These are phyloP conservation scores for Termitomyces sp. DNA, from an alignment of 1,284 basidiomycete genomes.

Conservation along the genomic window DNA sequence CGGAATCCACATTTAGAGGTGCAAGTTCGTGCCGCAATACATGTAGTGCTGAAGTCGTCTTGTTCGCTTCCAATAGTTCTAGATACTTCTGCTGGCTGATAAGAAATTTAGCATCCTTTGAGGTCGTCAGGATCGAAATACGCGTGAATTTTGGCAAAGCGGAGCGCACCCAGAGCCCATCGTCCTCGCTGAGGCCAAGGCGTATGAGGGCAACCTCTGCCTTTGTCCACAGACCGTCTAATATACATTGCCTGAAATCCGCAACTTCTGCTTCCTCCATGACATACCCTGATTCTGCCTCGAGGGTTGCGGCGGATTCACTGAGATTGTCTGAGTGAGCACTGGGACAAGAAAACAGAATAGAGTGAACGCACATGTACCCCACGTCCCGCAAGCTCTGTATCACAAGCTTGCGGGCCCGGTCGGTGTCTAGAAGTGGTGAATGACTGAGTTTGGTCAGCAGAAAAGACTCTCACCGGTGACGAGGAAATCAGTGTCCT, in stretches of 20 bases:
- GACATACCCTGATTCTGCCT: slow-evolving; percentile 88
- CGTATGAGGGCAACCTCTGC: slow-evolving; percentile 70
- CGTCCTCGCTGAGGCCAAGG: slow-evolving; percentile 64
- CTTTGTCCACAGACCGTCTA: slow-evolving; percentile 81
- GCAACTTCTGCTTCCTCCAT: slow-evolving; percentile 79
- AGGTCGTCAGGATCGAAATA: slow-evolving; percentile 15
- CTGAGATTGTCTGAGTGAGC: slow-evolving; percentile 36
- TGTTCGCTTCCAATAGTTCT: slow-evolving; percentile 83
- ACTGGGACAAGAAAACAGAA: background rate
- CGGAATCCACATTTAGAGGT: slow-evolving; percentile 69
- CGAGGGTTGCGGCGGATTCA: slow-evolving; percentile 82
- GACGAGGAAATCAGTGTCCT: slow-evolving; percentile 32
- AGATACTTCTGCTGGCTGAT: slow-evolving; percentile 95
- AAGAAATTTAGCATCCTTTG: slow-evolving; percentile 78
- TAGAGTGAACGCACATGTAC: slow-evolving; percentile 66
- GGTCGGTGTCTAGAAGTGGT: slow-evolving; percentile 43
- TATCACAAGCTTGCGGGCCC: slow-evolving; percentile 75
- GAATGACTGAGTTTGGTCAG: slow-evolving; percentile 19
- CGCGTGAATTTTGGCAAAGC: slow-evolving; percentile 22
- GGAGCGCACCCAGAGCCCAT: slow-evolving; percentile 53
- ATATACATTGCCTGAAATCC: slow-evolving; percentile 78
- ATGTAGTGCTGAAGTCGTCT: slow-evolving; percentile 78
- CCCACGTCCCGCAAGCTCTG: slow-evolving; percentile 92
- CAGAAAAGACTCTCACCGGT: slow-evolving; percentile 24
- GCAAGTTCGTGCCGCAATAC: slow-evolving; percentile 87